Base-by-base conservation (phyloP, 2,329 filamentous ascomycete genomes). In the Eurotiales sp. region DNA sequence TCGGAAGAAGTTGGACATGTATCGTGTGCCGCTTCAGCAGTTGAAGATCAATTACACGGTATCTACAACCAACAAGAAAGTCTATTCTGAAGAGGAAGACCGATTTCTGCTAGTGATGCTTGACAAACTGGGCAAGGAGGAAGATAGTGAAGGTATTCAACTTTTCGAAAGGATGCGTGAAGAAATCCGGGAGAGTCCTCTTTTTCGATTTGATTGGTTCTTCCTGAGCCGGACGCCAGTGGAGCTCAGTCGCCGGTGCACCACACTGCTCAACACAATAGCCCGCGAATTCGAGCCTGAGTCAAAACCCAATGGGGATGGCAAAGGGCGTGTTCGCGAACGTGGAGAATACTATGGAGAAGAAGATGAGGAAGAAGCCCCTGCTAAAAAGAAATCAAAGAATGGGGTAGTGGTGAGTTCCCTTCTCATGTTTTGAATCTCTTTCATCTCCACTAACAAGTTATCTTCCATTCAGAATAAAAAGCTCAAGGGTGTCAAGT, bases 201-300 rank as follows among this genome's bases (percentile, higher is more conserved):
- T 99, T 3, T 99, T 99, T 80, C 85, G 93, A 34, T 99, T 99
- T 63, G 93, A 99, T 68, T 99, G 95, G 95, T 99, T 99, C 76
- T 96, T 99, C 78, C 80, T 99, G 36, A 95, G 89, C 68, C 84
- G 93, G 41, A 99, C 92, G 3, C 90, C 93, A 0, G 85, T 91
- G 45, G 93, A 99, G 72, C 87, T 99, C 61, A 87, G 90, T 55
- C 85, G 93, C 61, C 84, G 95, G 47, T 97, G 93, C 74, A 95
- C 88, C 27, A 99, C 95, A 1, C 80, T 99, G 47, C 83, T 99
- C 57, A 95, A 92, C 30, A 95, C 93, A 0, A 90, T 99, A 43
- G 88, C 93, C 47, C 87, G 93, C 70, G 93, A 99, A 72, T 96
- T 96, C 69, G 92, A 96, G 65, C 65, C 61, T 3, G 72, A 77